These are phyloP conservation scores for Hyaloraphidium curvatum DNA, from an alignment of 192 early-diverging fungal species.

Conservation along the genomic window DNA sequence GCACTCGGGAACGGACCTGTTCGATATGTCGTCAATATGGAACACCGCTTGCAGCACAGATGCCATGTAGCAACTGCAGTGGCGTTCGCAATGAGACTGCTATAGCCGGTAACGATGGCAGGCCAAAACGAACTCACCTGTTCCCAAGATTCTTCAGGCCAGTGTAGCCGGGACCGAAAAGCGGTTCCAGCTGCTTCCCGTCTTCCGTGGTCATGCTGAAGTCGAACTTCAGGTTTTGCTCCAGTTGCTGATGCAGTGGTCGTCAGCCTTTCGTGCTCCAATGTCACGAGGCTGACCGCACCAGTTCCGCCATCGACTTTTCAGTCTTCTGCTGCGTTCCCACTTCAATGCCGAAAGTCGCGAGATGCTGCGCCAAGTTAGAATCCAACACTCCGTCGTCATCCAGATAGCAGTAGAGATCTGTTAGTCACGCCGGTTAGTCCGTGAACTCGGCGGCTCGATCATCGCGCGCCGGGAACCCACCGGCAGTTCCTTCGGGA, in stretches of 20 bases:
- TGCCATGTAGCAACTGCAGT: constrained; percentile 86
- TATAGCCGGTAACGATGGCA: neutral
- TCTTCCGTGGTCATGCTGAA: constrained; percentile 96
- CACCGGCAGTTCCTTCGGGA: constrained; percentile 71
- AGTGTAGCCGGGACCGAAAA: constrained; percentile 80
- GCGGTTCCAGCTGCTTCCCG: constrained; percentile 58
- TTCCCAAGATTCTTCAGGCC: constrained; percentile 91
- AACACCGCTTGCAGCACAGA: constrained; percentile 84
- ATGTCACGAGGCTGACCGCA: constrained; percentile 11
- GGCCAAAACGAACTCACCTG: constrained; percentile 24
- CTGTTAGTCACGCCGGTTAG: constrained; percentile 13
- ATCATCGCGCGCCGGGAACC: neutral
- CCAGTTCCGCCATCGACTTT: constrained; percentile 78
- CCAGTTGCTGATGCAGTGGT: constrained; percentile 51
- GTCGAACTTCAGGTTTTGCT: constrained; percentile 90
- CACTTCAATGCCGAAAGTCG: constrained; percentile 78
- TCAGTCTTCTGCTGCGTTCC: constrained; percentile 68
- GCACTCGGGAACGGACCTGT: constrained; percentile 46
- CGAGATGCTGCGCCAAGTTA: constrained; percentile 53
- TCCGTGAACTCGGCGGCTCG: too few species aligned
- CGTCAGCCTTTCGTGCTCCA: neutral
- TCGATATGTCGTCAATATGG: constrained; percentile 48
- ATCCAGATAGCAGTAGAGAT: constrained; percentile 70
- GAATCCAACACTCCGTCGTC: constrained; percentile 67
- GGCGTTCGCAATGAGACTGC: neutral